Conservation (phyloP, 139 green algal genomes). For the Chlamydomonas sp. region DNA sequence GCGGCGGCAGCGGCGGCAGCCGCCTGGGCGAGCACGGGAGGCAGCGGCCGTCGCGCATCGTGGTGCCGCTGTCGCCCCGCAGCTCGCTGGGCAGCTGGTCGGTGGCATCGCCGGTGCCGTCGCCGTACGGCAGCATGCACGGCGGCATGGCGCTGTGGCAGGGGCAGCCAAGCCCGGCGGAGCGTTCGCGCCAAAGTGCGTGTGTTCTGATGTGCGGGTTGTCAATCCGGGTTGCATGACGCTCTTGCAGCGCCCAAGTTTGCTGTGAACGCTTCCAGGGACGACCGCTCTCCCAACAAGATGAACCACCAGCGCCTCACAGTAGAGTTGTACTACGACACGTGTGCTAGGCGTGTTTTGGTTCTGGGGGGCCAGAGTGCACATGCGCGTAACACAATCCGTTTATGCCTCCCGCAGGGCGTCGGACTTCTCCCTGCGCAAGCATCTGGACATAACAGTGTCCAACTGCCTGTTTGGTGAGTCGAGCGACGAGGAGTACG, state of each 20-base stretch:
- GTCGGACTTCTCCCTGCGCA: slow-evolving; percentile 19
- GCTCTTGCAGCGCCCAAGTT: too few species aligned
- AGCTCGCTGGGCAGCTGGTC: slow-evolving; percentile 14
- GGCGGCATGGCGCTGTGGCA: background rate
- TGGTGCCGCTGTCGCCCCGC: slow-evolving; percentile 10
- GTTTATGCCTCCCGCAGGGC: background rate
- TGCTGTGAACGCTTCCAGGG: too few species aligned
- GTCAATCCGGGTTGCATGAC: too few species aligned
- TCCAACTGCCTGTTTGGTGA: slow-evolving; percentile 23
- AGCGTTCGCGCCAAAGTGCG: too few species aligned
- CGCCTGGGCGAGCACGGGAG: background rate
- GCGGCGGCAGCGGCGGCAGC: background rate
- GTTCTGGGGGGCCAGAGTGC: too few species aligned
- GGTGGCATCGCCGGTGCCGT: slow-evolving; percentile 8
- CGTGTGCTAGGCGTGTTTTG: too few species aligned
- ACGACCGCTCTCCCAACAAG: too few species aligned
- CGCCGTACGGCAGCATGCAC: slow-evolving; percentile 14
- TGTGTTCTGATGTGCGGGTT: too few species aligned
- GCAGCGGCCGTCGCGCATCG: slow-evolving; percentile 20
- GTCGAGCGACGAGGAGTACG: background rate
- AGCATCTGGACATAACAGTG: slow-evolving; percentile 19
- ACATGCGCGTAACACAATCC: background rate
- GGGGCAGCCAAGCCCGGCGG: too few species aligned
- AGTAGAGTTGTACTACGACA: too few species aligned
- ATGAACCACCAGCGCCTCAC: too few species aligned